Percentiles rank a stretch among this genome's conserved stretches.
Conservation (phyloP, 768 basidiomycete species). For the Phanerochaete carnosa region DNA sequence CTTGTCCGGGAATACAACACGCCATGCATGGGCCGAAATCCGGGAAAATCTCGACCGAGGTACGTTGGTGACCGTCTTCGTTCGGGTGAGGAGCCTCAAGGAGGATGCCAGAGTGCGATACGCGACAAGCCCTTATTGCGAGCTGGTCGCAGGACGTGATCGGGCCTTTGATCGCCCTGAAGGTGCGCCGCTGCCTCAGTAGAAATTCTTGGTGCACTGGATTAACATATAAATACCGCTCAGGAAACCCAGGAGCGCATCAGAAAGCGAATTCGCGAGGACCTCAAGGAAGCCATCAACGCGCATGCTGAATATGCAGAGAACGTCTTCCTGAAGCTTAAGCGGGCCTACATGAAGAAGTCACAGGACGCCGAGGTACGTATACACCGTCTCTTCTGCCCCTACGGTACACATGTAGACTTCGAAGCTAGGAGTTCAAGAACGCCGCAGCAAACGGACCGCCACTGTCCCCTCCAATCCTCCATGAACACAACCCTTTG, state of each 20-base stretch:
- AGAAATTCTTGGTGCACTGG: not conserved
- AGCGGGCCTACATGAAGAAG: conserved; percentile 76
- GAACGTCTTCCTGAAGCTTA: conserved; percentile 74
- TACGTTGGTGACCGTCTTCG: conserved; percentile 24
- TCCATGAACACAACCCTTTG: conserved; percentile 29
- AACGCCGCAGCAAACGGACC: conserved; percentile 40
- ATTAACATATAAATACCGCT: too few relatives aligned
- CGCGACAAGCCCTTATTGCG: conserved; percentile 73
- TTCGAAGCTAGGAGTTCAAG: conserved; percentile 58
- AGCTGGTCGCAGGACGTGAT: conserved; percentile 75
- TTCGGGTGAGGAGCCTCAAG: not conserved
- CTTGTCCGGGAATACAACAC: conserved; percentile 37
- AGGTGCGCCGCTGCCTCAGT: conserved; percentile 38
- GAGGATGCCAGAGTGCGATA: conserved; percentile 63
- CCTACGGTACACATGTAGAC: not conserved
- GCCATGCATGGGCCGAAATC: conserved; percentile 80
- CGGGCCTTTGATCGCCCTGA: conserved; percentile 60
- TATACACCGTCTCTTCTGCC: not conserved
- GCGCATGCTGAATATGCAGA: conserved; percentile 84
- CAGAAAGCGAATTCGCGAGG: conserved; percentile 89
- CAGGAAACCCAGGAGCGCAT: conserved; percentile 91
- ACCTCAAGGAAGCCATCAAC: conserved; percentile 72
- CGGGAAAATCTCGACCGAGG: conserved; percentile 85
- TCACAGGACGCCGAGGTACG: conserved; percentile 84
- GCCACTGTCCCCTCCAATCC: conserved; percentile 29